Evolutionary conservation across 2,329 filamentous ascomycete species (phyloP), one percentile per base, ranked within the genome.

Genomic region (Colletotrichum falcatum): DNA sequence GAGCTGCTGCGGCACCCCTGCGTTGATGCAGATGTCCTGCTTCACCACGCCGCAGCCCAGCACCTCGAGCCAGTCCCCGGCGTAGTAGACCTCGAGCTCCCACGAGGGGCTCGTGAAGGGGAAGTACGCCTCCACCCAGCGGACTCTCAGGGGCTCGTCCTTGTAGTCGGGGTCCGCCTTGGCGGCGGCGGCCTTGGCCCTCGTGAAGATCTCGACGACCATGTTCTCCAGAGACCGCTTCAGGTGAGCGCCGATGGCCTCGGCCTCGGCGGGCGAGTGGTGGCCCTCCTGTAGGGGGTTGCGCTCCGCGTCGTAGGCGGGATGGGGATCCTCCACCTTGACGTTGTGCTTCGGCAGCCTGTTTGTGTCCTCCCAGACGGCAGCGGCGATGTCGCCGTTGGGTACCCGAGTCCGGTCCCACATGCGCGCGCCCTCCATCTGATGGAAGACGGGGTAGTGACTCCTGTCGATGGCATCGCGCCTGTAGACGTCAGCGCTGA

Each of bases 121-220:
- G 82, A 99, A 99, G 82, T 96, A 98, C 1, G 96, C 94, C 80
- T 98, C 95, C 9, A 98, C 91, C 96, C 96, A 99, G 74, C 96
- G 90, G 76, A 98, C 91, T 75, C 90, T 91, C 48, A 98, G 84
- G 5, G 94, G 94, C 77, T 97, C 92, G 60, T 89, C 85, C 26
- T 83, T 79, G 73, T 83, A 85, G 64, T 83, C 76, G 6, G 84
- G 83, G 60, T 88, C 84, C 6, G 83, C 83, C 69, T 83, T 84
- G 20, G 85, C 81, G 8, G 90, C 88, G 5, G 92, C 93, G 60
- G 86, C 85, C 77, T 90, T 90, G 8, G 94, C 95, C 42, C 92
- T 88, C 12, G 90, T 89, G 81, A 99, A 98, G 73, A 98, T 91
- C 76, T 95, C 92, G 46, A 95, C 90, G 0, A 98, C 94, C 86